phyloP scores from a whole-genome alignment of 2,329 filamentous ascomycete species.

The Knoxdaviesia capensis region DNA sequence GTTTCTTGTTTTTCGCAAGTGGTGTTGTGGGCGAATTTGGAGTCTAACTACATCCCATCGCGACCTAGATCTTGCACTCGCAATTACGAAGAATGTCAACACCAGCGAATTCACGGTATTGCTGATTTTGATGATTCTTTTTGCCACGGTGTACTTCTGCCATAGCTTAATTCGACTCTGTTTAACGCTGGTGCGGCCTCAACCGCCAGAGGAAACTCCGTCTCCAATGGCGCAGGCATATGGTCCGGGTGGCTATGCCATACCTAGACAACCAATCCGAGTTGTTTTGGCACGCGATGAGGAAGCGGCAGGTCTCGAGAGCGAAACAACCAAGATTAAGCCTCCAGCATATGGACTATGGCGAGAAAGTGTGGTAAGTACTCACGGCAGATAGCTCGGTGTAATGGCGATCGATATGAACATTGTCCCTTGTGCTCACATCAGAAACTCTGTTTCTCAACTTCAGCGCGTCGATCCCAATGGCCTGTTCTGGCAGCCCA shows the following conservation, averaged over 20 bases:
- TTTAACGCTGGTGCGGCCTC: constrained; percentile 37
- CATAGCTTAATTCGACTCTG: constrained; percentile 58
- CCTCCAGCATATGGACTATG: constrained; percentile 77
- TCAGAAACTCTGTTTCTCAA: no score
- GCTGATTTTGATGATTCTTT: constrained; percentile 57
- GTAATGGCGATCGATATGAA: neutral
- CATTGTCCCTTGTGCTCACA: neutral
- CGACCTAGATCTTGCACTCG: constrained; percentile 47
- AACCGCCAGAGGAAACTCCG: constrained; percentile 13
- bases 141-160: constrained; percentile 60
- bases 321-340: constrained; percentile 33
- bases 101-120: constrained; percentile 60
- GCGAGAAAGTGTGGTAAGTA: constrained; percentile 60
- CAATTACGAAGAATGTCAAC: constrained; percentile 40
- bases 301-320: constrained; percentile 38
- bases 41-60: constrained; percentile 1
- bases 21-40: neutral
- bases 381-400: neutral
- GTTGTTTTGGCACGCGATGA: constrained; percentile 60
- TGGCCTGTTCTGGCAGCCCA: constrained; percentile 62
- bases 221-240: constrained; percentile 9
- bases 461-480: constrained; percentile 56
- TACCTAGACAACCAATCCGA: constrained; percentile 54
- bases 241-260: constrained; percentile 35
- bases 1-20: constrained; percentile 12